Percentiles rank a stretch among this genome's conserved stretches.
Evolutionary conservation across 2,329 filamentous ascomycete genomes (phyloP).

Genomic region (Arthrobotrys musiformis): DNA sequence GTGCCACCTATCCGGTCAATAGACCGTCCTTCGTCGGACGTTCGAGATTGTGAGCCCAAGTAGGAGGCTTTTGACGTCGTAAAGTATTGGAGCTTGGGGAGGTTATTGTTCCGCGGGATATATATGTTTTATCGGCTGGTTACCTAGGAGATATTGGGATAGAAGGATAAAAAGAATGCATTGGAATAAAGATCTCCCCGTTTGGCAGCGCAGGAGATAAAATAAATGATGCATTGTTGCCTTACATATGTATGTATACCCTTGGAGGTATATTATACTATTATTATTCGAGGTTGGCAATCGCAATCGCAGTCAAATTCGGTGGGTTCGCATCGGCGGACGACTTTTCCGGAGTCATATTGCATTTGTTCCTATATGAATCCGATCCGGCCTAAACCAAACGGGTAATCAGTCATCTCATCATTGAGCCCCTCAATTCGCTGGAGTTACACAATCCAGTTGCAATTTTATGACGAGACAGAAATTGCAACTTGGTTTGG

Average conservation of each 20-base stretch:
- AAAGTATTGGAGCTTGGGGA: neutral
- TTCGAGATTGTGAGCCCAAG: neutral
- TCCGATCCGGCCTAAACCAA: neutral
- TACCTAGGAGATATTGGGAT: neutral
- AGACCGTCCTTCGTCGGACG: constrained; percentile 30
- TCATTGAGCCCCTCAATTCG: neutral
- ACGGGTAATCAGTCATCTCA: neutral
- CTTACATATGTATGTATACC: neutral
- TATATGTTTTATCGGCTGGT: neutral
- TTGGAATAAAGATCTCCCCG: no score
- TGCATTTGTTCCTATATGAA: no score
- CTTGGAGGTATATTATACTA: neutral
- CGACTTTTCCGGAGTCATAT: neutral
- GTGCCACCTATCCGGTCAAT: constrained; percentile 1
- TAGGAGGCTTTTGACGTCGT: neutral
- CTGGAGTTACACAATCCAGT: neutral
- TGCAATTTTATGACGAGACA: neutral
- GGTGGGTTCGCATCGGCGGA: no score
- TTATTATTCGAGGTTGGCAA: neutral
- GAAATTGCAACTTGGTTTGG: neutral
- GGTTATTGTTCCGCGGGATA: constrained; percentile 8
- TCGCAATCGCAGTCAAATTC: neutral
- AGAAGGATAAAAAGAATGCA: neutral
- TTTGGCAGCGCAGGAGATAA: no score
- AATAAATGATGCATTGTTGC: neutral